phyloP scores from a whole-genome alignment of 1,284 basidiomycete genomes.

The Anthracocystis panici-leucophaei region DNA sequence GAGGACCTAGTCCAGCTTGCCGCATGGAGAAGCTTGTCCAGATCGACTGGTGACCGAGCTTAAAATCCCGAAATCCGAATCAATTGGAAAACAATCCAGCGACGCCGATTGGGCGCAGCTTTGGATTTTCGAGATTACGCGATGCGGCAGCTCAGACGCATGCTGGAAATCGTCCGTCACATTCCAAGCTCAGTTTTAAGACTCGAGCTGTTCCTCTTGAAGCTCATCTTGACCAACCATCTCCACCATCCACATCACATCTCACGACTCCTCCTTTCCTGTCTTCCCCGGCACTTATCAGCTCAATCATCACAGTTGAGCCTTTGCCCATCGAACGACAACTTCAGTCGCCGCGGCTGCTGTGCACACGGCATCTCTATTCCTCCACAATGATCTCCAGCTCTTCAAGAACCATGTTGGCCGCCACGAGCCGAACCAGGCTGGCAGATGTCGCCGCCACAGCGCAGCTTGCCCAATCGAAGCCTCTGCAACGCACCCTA shows the following conservation, averaged over 20 bases:
- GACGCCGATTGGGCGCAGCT: conserved; percentile 11
- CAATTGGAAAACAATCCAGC: neutral
- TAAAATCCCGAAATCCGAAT: conserved; percentile 17
- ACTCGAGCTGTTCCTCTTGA: conserved; percentile 8
- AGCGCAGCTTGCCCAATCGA: conserved; percentile 12
- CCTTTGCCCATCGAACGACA: neutral
- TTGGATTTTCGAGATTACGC: conserved; percentile 30
- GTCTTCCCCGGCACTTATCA: neutral
- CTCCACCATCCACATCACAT: conserved; percentile 9
- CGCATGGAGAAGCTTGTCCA: neutral
- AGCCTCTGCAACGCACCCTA: conserved; percentile 24
- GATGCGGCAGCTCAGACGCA: conserved; percentile 27
- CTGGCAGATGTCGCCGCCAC: conserved; percentile 6
- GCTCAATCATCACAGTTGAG: neutral
- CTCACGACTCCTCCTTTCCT: neutral
- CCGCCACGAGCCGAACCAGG: conserved; percentile 20
- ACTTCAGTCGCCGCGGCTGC: neutral
- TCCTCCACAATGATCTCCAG: conserved; percentile 25
- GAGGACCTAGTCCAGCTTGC: too few species aligned
- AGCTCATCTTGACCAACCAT: neutral
- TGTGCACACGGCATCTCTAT: neutral
- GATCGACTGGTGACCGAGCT: neutral
- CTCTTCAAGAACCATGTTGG: conserved; percentile 33
- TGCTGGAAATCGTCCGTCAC: neutral
- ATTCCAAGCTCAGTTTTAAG: neutral